A percentile compares a stretch with the other conserved stretches of the same genome.
Conservation (phyloP, 2,329 filamentous ascomycete species). For the Acrocalymma vagum region DNA sequence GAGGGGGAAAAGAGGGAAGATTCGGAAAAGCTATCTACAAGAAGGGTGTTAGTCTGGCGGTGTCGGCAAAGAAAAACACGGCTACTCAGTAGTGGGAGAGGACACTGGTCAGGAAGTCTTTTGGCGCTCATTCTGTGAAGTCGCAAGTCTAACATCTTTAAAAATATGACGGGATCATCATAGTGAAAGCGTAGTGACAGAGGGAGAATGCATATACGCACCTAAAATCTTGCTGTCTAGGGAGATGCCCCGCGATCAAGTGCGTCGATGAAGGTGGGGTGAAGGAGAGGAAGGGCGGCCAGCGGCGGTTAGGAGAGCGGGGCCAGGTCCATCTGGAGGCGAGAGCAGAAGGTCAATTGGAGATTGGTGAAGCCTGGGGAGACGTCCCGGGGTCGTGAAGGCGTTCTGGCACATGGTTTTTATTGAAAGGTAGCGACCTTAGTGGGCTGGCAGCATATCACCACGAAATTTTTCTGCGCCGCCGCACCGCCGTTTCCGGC, state of each 20-base stretch:
- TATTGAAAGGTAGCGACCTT: constrained; percentile 28
- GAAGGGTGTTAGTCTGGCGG: constrained; percentile 31
- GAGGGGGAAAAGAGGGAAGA: constrained; percentile 4
- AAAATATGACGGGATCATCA: constrained; percentile 48
- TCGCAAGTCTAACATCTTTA: constrained; percentile 53
- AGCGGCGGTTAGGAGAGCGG: constrained; percentile 16
- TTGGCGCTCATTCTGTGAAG: constrained; percentile 42
- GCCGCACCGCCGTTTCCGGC: constrained; percentile 13
- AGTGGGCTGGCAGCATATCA: constrained; percentile 29
- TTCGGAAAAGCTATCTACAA: constrained; percentile 19
- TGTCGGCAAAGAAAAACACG: constrained; percentile 19
- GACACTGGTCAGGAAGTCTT: constrained; percentile 47
- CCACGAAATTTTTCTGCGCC: constrained; percentile 27
- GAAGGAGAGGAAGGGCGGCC: constrained; percentile 15
- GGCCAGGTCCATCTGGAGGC: constrained; percentile 13
- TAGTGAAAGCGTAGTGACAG: constrained; percentile 13
- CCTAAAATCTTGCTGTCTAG: constrained; percentile 12
- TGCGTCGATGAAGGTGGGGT: constrained; percentile 11
- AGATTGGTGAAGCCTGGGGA: constrained; percentile 16
- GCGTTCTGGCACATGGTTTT: constrained; percentile 35
- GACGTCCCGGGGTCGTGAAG: constrained; percentile 21
- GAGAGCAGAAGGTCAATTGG: constrained; percentile 5
- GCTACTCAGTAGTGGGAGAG: constrained; percentile 25
- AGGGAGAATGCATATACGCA: constrained; percentile 13
- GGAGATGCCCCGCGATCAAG: constrained; percentile 9